phyloP scores from a whole-genome alignment of 2,329 filamentous ascomycete genomes.

The Penicillium sp. region DNA sequence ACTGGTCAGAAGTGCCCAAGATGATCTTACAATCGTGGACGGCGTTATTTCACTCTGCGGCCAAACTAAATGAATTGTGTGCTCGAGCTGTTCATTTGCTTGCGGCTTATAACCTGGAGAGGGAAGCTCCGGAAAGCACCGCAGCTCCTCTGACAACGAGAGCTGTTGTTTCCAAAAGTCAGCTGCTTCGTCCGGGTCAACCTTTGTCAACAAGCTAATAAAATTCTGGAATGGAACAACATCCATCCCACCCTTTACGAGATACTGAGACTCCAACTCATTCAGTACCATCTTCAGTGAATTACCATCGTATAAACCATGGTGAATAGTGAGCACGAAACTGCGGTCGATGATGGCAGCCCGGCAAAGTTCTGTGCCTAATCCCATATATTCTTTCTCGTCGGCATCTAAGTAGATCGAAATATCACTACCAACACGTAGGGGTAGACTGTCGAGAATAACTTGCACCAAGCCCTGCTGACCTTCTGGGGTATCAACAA shows the following conservation, averaged over 20 bases:
- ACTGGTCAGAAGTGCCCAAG: slow-evolving; percentile 5
- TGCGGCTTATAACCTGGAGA: background rate
- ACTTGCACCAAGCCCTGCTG: background rate
- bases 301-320: slow-evolving; percentile 8
- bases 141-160: background rate
- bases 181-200: background rate
- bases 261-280: slow-evolving; percentile 4
- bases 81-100: background rate
- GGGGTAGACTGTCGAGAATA: background rate
- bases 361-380: background rate
- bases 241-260: background rate
- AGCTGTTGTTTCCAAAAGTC: slow-evolving; percentile 4
- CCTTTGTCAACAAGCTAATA: background rate
- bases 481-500: background rate
- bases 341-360: background rate
- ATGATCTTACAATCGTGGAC: slow-evolving; percentile 15
- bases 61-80: slow-evolving; percentile 1
- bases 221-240: background rate
- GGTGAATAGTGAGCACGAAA: slow-evolving; percentile 11
- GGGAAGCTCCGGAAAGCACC: background rate
- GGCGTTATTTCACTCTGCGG: slow-evolving; percentile 10
- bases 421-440: background rate
- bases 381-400: slow-evolving; percentile 1
- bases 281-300: slow-evolving; percentile 13
- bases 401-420: background rate